These are phyloP conservation scores for Microstroma glucosiphilum DNA, from an alignment of 1,284 basidiomycete genomes.

Conservation along the genomic window DNA sequence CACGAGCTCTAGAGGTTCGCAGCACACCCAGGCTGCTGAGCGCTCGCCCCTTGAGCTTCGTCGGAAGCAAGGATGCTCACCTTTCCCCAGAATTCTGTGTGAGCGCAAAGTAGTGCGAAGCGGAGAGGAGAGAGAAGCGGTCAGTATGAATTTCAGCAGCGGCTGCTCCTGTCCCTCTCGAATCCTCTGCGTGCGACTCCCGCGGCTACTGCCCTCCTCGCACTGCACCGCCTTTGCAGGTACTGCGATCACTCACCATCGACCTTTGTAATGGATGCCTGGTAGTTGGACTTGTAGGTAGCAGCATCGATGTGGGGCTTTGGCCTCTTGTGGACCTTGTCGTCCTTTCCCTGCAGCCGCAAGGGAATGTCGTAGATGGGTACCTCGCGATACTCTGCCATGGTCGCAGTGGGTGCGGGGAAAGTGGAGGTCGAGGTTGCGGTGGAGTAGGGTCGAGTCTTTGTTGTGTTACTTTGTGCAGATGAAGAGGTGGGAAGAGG, in stretches of 20 bases:
- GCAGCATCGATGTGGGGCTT: conserved; percentile 32
- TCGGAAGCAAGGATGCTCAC: conserved; percentile 16
- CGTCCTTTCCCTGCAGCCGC: conserved; percentile 24
- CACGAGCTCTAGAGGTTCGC: background rate
- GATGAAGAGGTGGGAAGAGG: background rate
- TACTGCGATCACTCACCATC: background rate
- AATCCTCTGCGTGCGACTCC: no score
- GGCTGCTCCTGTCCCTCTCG: no score
- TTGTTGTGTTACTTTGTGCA: no score
- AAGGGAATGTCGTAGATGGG: conserved; percentile 31
- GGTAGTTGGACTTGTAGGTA: conserved; percentile 32
- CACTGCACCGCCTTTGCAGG: background rate
- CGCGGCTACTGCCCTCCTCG: no score
- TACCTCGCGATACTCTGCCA: conserved; percentile 28
- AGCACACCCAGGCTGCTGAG: background rate
- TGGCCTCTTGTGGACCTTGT: conserved; percentile 24
- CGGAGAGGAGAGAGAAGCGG: background rate
- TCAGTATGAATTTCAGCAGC: no score
- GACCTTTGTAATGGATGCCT: conserved; percentile 29
- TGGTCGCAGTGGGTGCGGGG: conserved; percentile 7
- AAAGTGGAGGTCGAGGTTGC: background rate
- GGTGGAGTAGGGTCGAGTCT: background rate
- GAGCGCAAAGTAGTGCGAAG: conserved; percentile 7
- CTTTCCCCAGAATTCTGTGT: conserved; percentile 39
- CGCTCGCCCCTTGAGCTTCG: background rate